Evolutionary conservation across 768 basidiomycete species (phyloP).

Genomic region (Russula emetica): DNA sequence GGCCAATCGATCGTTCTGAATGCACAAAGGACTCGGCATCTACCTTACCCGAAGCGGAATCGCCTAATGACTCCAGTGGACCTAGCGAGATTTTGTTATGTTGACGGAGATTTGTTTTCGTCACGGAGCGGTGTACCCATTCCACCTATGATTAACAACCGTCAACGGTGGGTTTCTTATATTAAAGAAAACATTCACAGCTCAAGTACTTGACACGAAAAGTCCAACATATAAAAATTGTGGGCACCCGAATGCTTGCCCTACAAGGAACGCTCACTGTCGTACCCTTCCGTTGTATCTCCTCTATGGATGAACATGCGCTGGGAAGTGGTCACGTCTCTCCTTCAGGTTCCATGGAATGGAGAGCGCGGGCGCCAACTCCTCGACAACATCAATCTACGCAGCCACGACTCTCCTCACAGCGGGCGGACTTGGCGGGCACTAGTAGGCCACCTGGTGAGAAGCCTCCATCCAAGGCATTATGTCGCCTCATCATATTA

Average conservation of each 20-base stretch:
- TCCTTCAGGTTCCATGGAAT: constrained; percentile 6
- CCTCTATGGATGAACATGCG: constrained; percentile 23
- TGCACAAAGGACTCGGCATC: constrained; percentile 7
- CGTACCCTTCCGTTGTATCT: constrained; percentile 9
- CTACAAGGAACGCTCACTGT: constrained; percentile 8
- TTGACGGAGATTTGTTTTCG: constrained; percentile 11
- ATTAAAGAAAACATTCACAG: constrained; percentile 12
- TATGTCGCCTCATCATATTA: background rate
- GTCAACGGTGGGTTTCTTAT: constrained; percentile 11
- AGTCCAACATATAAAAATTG: constrained; percentile 15
- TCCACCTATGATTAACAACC: constrained; percentile 6
- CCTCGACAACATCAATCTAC: background rate
- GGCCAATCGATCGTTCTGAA: constrained; percentile 12
- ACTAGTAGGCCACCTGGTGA: constrained; percentile 7
- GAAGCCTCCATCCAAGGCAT: background rate
- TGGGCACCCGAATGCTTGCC: constrained; percentile 14
- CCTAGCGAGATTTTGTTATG: constrained; percentile 14
- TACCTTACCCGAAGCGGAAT: constrained; percentile 18
- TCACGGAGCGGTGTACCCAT: constrained; percentile 14
- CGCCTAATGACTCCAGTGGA: constrained; percentile 15
- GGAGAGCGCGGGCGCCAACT: constrained; percentile 16
- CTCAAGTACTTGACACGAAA: background rate
- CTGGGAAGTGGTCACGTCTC: constrained; percentile 6
- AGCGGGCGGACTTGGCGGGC: background rate
- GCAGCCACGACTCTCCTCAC: background rate